Base-by-base conservation (phyloP, 768 basidiomycete species). In the Macrolepiota fuliginosa region DNA sequence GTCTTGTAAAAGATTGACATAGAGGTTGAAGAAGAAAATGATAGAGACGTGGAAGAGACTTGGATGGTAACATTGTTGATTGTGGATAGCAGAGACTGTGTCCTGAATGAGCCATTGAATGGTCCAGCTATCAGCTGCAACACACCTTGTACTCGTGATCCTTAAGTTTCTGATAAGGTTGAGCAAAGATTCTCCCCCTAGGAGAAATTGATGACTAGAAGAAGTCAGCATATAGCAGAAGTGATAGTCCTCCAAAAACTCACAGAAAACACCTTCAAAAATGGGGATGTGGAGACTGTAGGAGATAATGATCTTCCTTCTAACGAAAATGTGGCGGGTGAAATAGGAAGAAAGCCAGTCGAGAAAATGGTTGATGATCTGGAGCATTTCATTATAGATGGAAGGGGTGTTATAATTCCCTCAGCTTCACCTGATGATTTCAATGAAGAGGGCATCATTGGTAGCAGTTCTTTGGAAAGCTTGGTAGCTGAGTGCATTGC, bases 141-240 rank as follows among this genome's bases (percentile, higher is more conserved):
- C 74, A 42, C 68, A 83, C 83, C 55, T 73, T 69, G 62, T 77
- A 73, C 61, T 72, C 72, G 27, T 67, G 60, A 55, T 79, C 76
- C 57, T 74, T 79, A 15, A 84, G 66, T 62, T 75, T 80, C 32
- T 68, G 64, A 58, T 75, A 68, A 36, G 78, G 77, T 22, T 74
- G 75, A 47, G 76, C 62, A 32, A 68, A 66, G 53, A 70, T 66
- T 56, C 74, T 76, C 64, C 80, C 78, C 50, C 79, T 75, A 49
- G 79, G 74, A 2, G 81, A 75, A 61, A 83, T 79, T 1, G 83
- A 81, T 13, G 81, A 79, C 83, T 85, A 45, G 29, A 35, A 54
- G 36, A 2, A 39, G 19, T 61, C 25, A 40, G 50, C n/a, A 24
- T 52, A 51, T 53, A 50, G 58, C 25, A 63, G 36, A 57, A 56